A percentile compares a stretch with the other conserved stretches of the same genome.
These are phyloP conservation scores for Vigna mungo DNA, from an alignment of 306 rosid genomes.

Conservation along the genomic window DNA sequence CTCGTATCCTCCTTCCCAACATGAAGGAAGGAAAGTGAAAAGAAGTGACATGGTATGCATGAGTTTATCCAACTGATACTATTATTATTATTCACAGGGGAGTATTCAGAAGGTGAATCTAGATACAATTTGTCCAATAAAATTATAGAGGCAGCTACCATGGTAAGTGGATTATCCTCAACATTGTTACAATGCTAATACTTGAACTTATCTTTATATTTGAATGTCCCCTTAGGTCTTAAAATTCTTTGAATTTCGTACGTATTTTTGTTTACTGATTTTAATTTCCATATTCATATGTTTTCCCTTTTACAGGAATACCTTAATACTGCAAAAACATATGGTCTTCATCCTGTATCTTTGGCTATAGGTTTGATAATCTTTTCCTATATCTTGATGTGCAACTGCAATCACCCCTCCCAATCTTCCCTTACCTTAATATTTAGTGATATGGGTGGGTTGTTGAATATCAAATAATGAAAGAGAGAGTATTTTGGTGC, in stretches of 20 bases:
- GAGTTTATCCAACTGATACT: slow-evolving; percentile 11
- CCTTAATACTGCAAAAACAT: slow-evolving; percentile 58
- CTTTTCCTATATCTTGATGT: slow-evolving; percentile 19
- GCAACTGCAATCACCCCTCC: background rate
- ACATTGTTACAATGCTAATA: slow-evolving; percentile 23
- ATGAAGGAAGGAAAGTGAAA: slow-evolving; percentile 16
- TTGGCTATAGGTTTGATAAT: slow-evolving; percentile 80
- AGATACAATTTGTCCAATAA: slow-evolving; percentile 73
- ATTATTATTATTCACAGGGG: slow-evolving; percentile 56
- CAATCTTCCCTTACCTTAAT: background rate
- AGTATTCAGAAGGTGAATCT: slow-evolving; percentile 88
- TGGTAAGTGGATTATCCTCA: slow-evolving; percentile 53
- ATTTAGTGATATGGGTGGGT: background rate
- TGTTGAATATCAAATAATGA: background rate
- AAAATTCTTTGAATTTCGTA: background rate
- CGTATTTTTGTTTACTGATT: slow-evolving; percentile 33
- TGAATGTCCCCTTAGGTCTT: slow-evolving; percentile 23
- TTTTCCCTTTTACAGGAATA: slow-evolving; percentile 68
- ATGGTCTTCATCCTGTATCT: slow-evolving; percentile 81
- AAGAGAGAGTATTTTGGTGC: no score
- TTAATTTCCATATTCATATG: slow-evolving; percentile 18
- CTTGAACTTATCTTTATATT: slow-evolving; percentile 33
- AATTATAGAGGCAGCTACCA: slow-evolving; percentile 60
- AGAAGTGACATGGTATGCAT: background rate
- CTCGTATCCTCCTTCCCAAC: background rate